Evolutionary conservation across 2,329 filamentous ascomycete species (phyloP), one percentile per base, ranked within the genome.

Genomic region (Fusarium kyushuense): DNA sequence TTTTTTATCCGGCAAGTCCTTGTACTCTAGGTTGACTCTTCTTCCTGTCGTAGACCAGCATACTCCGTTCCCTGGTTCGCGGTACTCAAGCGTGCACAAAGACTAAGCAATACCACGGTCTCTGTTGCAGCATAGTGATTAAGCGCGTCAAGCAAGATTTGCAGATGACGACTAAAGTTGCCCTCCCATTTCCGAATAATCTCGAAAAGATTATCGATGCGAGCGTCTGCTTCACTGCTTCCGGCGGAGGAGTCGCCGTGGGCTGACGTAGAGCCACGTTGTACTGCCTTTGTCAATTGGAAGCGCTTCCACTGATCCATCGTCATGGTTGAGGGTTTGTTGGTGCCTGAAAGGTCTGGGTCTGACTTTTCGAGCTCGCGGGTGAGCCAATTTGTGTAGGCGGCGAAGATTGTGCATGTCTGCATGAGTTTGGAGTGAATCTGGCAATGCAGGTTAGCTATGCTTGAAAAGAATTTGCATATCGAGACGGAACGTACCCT

Each of bases 121-220:
- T 99, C 96, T 0, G 96, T 98, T 0, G 96, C 96, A 4, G 96
- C 96, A 73, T 97, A 96, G 79, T 98, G 97, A 74, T 99, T 98
- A 66, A 99, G 84, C 63, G 93, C 95, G 77, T 98, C 96, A 36
- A 98, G 88, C 73, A 99, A 80, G 70, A 98, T 97, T 82, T 97
- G 94, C 73, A 99, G 81, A 79, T 98, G 95, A 46, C 94, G 84
- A 58, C 91, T 92, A 77, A 99, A 99, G 76, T 97, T 96, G 69
- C 90, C 89, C 79, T 99, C 96, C 83, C 96, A 98, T 80, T 95
- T 94, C 75, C 89, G 88, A 63, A 99, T 87, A 61, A 94, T 93
- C 69, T 97, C 94, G 65, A 93, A 91, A 55, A 98, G 85, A 74
- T 95, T 94, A 62, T 86, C 87, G 33, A 97, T 85, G 80, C 90